These are phyloP conservation scores for Trichoderma gamsii DNA, from an alignment of 495 filamentous ascomycete genomes.

Conservation along the genomic window DNA sequence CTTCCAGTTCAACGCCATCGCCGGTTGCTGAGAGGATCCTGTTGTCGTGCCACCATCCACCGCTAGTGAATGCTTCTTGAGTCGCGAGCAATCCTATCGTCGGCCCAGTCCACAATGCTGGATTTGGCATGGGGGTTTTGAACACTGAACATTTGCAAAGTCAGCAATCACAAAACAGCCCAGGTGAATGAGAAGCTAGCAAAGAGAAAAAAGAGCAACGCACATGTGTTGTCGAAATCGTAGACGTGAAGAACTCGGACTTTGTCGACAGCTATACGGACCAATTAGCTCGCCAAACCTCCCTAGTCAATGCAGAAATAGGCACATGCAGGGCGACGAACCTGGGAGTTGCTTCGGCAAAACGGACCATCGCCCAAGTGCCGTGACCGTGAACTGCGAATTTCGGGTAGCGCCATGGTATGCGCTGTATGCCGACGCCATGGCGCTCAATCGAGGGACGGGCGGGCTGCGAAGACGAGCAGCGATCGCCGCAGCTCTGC, in stretches of 20 bases:
- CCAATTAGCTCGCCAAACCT: slow-evolving; percentile 15
- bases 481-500: not conserved
- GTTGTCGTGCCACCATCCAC: slow-evolving; percentile 97
- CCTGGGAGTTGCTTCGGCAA: slow-evolving; percentile 62
- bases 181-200: not conserved
- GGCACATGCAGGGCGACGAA: slow-evolving; percentile 24
- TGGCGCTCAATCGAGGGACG: not conserved
- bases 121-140: slow-evolving; percentile 80
- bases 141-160: slow-evolving; percentile 56
- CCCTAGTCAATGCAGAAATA: slow-evolving; percentile 17
- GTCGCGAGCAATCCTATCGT: slow-evolving; percentile 71
- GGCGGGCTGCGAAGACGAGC: not conserved
- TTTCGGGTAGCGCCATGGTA: slow-evolving; percentile 3
- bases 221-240: slow-evolving; percentile 97
- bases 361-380: slow-evolving; percentile 76
- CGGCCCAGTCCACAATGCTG: slow-evolving; percentile 72
- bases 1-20: slow-evolving; percentile 75
- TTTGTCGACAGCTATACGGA: slow-evolving; percentile 48
- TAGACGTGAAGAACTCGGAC: slow-evolving; percentile 87
- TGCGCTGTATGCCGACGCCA: slow-evolving; percentile 17
- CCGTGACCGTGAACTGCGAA: slow-evolving; percentile 56
- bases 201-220: slow-evolving; percentile 23
- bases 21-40: slow-evolving; percentile 82
- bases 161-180: slow-evolving; percentile 15
- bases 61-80: slow-evolving; percentile 69